Percentiles rank a stretch among this genome's conserved stretches.
Conservation (phyloP, 805 yeast species). For the Grigorovia yakushimaensis region DNA sequence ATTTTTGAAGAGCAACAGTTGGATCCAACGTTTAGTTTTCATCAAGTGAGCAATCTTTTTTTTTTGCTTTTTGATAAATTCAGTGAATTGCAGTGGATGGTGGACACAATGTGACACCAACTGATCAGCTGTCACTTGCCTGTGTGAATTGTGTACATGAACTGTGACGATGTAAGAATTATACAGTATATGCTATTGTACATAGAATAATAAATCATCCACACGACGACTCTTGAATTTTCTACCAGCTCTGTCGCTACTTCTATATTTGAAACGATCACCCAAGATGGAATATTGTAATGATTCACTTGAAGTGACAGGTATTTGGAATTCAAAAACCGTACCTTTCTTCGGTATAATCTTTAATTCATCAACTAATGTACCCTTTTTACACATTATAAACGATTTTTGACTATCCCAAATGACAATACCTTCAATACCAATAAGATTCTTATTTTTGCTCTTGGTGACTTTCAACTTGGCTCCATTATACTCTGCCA, state of each 20-base stretch:
- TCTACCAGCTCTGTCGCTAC: slow-evolving; percentile 72
- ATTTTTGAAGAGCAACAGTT: not conserved
- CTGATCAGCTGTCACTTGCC: no score
- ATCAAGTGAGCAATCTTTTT: no score
- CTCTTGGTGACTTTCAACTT: slow-evolving; percentile 46
- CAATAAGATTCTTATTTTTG: slow-evolving; percentile 47
- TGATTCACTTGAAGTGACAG: slow-evolving; percentile 31
- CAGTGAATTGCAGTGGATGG: no score
- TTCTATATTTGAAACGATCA: slow-evolving; percentile 62
- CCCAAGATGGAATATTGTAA: slow-evolving; percentile 65
- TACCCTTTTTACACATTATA: slow-evolving; percentile 37
- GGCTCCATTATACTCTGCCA: slow-evolving; percentile 82
- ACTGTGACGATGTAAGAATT: no score
- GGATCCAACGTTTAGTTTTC: no score
- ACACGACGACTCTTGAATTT: slow-evolving; percentile 78
- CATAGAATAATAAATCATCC: slow-evolving; percentile 39
- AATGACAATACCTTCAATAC: slow-evolving; percentile 62
- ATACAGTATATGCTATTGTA: no score
- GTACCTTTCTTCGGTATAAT: slow-evolving; percentile 61
- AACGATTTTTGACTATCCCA: slow-evolving; percentile 77
- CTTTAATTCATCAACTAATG: slow-evolving; percentile 52
- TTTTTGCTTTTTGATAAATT: no score
- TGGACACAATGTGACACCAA: no score
- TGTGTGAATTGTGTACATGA: no score
- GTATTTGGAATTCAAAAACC: slow-evolving; percentile 45